Evolutionary conservation across 2,329 filamentous ascomycete genomes (phyloP), one percentile per base, ranked within the genome.

Genomic region (Alternaria ventricosa): DNA sequence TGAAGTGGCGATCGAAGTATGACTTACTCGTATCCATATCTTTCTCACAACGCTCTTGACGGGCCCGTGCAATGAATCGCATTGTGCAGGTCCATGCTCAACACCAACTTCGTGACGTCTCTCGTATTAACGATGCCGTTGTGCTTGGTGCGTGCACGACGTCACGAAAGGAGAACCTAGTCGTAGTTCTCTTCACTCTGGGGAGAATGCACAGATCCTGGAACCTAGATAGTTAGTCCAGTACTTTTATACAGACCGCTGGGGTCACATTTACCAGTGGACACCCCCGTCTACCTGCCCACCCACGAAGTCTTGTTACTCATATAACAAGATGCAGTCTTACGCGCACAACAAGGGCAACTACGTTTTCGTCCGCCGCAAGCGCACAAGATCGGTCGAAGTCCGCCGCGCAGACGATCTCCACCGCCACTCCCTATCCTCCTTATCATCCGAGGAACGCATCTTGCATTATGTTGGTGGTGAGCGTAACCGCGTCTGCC

Each of bases 281-380:
- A 23, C 12, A 22, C 7, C 6, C 1, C 20, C 0, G 11, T 20
- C 20, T n/a, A 25, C 49, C 20, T 25, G 28, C 3, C 9, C 20
- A 41, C 6, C 4, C 49, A 25, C 2, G 3, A 20, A 53, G 0
- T 20, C 6, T 23, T 13, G 8, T 23, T 20, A 6, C 11, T 5
- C 30, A 8, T n/a, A 15, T 8, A 23, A 11, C 6, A 10, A 36
- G 7, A 59, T 59, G 57, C 47, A 41, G 7, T 54, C 49, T 15
- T 49, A 45, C 13, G 33, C 46, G n/a, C 56, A 33, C 12, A 45
- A 15, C 10, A 60, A 18, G 9, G 50, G 23, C 4, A 36, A 60
- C 5, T 28, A 64, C 9, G 36, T 63, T 2, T 36, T 65, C 13
- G 62, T 65, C 8, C 64, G 60, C n/a, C 60, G 58, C 12, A 67